Evolutionary conservation across 2,329 filamentous ascomycete genomes (phyloP).

Genomic region (Trichoderma simmonsii): DNA sequence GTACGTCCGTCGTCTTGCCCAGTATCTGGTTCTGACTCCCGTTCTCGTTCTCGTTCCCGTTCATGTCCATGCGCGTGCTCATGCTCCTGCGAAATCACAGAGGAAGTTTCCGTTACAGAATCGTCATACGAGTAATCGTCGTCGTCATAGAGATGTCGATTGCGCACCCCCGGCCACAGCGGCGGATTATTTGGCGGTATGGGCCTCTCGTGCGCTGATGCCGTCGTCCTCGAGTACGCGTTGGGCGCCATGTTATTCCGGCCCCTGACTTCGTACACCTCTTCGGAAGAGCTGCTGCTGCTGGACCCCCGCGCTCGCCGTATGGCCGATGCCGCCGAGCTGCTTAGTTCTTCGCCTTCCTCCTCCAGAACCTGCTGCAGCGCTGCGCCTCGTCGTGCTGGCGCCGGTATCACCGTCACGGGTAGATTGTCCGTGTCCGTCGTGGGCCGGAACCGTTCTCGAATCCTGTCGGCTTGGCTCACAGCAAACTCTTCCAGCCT

Average conservation of each 20-base stretch:
- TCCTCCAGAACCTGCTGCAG: constrained; percentile 57
- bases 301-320: constrained; percentile 20
- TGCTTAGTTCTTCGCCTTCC: constrained; percentile 34
- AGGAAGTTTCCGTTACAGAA: constrained; percentile 30
- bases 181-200: constrained; percentile 37
- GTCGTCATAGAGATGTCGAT: constrained; percentile 33
- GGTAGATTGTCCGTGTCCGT: constrained; percentile 55
- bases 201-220: constrained; percentile 23
- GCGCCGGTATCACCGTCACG: constrained; percentile 60
- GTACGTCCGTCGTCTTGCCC: constrained; percentile 5
- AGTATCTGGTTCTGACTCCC: constrained; percentile 25
- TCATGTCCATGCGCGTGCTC: constrained; percentile 20
- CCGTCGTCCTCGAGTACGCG: constrained; percentile 22
- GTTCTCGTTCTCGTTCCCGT: constrained; percentile 24
- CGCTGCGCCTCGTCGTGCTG: constrained; percentile 54
- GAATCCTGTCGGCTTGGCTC: constrained; percentile 57
- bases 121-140: constrained; percentile 34
- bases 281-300: constrained; percentile 25
- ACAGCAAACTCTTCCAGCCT: constrained; percentile 61
- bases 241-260: neutral
- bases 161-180: constrained; percentile 42
- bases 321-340: constrained; percentile 14
- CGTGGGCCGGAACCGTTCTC: constrained; percentile 54
- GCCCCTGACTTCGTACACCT: neutral
- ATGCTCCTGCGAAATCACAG: constrained; percentile 25